Percentiles rank a stretch among this genome's conserved stretches.
phyloP scores from a whole-genome alignment of 768 basidiomycete genomes.

The Rhizopogon salebrosus region DNA sequence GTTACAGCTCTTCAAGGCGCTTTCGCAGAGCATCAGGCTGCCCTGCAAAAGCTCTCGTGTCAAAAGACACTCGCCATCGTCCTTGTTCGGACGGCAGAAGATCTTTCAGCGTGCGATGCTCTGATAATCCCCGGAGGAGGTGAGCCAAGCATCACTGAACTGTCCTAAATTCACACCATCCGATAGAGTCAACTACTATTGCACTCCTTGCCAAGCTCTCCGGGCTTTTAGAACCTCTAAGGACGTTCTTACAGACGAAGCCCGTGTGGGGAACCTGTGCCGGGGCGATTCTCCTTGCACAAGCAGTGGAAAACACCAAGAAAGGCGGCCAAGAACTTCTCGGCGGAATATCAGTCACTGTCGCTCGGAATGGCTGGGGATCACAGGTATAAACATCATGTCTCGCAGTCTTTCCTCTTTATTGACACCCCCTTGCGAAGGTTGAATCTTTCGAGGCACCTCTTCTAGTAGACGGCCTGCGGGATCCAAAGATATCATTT shows the following conservation, averaged over 20 bases:
- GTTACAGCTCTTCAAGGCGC: slow-evolving; percentile 84
- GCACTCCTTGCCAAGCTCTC: slow-evolving; percentile 67
- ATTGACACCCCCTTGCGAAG: slow-evolving; percentile 30
- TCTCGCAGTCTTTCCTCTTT: not conserved
- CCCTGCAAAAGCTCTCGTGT: slow-evolving; percentile 53
- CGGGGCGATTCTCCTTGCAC: slow-evolving; percentile 84
- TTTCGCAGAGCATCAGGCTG: slow-evolving; percentile 79
- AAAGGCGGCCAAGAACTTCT: slow-evolving; percentile 85
- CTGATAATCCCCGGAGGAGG: slow-evolving; percentile 94
- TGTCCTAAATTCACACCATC: not conserved
- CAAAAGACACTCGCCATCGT: slow-evolving; percentile 40
- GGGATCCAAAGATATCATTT: slow-evolving; percentile 57
- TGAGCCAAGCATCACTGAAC: slow-evolving; percentile 19
- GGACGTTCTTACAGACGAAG: slow-evolving; percentile 62
- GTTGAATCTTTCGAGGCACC: slow-evolving; percentile 88
- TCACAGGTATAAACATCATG: slow-evolving; percentile 56
- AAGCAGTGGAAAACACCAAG: slow-evolving; percentile 70
- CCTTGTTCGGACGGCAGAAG: slow-evolving; percentile 70
- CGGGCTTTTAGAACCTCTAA: slow-evolving; percentile 77
- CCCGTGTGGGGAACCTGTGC: slow-evolving; percentile 96
- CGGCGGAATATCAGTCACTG: slow-evolving; percentile 72
- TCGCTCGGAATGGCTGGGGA: slow-evolving; percentile 92
- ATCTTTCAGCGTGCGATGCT: slow-evolving; percentile 72
- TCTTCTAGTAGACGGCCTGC: slow-evolving; percentile 58
- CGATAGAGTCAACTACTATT: slow-evolving; percentile 86